These are phyloP conservation scores for Ophiobolus disseminans DNA, from an alignment of 2,329 filamentous ascomycete genomes.

Conservation along the genomic window DNA sequence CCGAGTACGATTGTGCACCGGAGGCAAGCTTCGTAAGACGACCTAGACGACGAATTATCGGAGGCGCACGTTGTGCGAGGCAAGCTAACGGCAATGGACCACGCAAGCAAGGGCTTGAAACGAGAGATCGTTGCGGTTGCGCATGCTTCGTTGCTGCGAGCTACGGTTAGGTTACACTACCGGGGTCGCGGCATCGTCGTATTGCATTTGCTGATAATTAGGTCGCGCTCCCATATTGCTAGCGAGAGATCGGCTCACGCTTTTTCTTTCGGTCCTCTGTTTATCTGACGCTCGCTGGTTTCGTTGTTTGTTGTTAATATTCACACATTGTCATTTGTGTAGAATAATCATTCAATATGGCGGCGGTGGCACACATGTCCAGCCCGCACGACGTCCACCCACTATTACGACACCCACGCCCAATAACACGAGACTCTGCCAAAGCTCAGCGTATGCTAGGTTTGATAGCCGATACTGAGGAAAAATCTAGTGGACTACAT, in stretches of 20 bases:
- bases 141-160: conserved; percentile 24
- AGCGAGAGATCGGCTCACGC: conserved; percentile 23
- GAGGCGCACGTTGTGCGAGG: conserved; percentile 31
- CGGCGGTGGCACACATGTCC: conserved; percentile 29
- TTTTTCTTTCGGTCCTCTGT: conserved; percentile 22
- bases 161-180: conserved; percentile 29
- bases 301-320: conserved; percentile 10
- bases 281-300: conserved; percentile 11
- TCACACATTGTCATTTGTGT: neutral
- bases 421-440: conserved; percentile 34
- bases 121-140: conserved; percentile 16
- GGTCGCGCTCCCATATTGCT: conserved; percentile 25
- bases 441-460: conserved; percentile 37
- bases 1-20: conserved; percentile 10
- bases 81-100: conserved; percentile 26
- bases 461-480: conserved; percentile 31
- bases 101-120: conserved; percentile 33
- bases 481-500: conserved; percentile 20
- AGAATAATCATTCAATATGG: conserved; percentile 16
- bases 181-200: conserved; percentile 24
- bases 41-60: conserved; percentile 29
- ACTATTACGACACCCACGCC: conserved; percentile 31
- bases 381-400: conserved; percentile 30
- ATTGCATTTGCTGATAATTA: conserved; percentile 31
- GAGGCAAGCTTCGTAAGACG: conserved; percentile 23